These are phyloP conservation scores for Arthonia radiata DNA, from an alignment of 495 filamentous ascomycete genomes.

Conservation along the genomic window DNA sequence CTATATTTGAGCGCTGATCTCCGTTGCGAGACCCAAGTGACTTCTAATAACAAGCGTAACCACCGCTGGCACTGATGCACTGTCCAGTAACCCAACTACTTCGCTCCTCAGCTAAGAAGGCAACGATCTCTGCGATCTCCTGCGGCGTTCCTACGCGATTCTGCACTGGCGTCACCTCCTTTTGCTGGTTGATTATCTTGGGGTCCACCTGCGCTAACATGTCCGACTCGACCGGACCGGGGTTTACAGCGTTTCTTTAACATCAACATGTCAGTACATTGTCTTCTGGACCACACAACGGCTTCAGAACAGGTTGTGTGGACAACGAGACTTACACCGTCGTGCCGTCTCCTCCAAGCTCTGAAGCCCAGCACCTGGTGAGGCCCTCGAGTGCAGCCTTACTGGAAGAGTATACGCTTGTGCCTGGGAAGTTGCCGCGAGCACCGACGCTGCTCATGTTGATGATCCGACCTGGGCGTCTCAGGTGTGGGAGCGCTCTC, in stretches of 20 bases:
- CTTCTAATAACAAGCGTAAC: constrained; percentile 11
- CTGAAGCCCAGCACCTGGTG: constrained; percentile 18
- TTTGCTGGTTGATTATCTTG: constrained; percentile 14
- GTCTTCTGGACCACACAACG: too few relatives aligned
- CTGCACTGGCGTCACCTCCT: constrained; percentile 15
- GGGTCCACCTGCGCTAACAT: constrained; percentile 15
- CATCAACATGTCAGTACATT: too few relatives aligned
- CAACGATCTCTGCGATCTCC: constrained; percentile 23
- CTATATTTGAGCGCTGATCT: too few relatives aligned
- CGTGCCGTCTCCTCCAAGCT: constrained; percentile 18
- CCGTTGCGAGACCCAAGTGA: too few relatives aligned
- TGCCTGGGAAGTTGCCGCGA: constrained; percentile 14
- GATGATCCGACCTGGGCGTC: constrained; percentile 23
- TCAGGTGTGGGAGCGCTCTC: constrained; percentile 22
- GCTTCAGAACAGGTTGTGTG: too few relatives aligned
- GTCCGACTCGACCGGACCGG: constrained; percentile 18
- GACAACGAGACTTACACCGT: too few relatives aligned
- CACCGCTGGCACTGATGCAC: constrained; percentile 22
- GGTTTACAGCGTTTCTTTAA: too few relatives aligned
- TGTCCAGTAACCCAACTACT: constrained; percentile 26
- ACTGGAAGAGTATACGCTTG: constrained; percentile 17
- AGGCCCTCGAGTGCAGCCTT: constrained; percentile 24
- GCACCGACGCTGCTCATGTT: constrained; percentile 26
- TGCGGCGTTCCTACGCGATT: constrained; percentile 11
- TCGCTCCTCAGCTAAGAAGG: constrained; percentile 22